Base-by-base conservation (phyloP, 2,329 filamentous ascomycete species). In the Penicillium sp. region DNA sequence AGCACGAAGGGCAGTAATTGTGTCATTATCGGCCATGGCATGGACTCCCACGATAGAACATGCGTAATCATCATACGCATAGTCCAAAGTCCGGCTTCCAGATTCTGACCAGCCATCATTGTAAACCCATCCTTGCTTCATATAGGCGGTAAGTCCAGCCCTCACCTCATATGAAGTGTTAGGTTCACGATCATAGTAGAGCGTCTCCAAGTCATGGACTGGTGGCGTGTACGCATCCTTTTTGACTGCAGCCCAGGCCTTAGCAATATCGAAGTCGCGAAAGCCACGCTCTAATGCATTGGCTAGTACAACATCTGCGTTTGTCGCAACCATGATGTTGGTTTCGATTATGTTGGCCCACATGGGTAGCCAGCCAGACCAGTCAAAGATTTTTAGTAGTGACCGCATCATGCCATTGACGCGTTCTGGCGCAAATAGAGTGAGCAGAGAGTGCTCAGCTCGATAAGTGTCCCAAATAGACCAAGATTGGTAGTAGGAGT, bases 401-500 rank as follows among this genome's bases (percentile, higher is more conserved):
- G 75, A 73, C 7, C 78, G 70, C 75, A 81, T 80, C 78, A 81
- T 80, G 33, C 72, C 68, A 48, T 80, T 77, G 16, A 80, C 76
- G 19, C 76, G 70, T 51, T 80, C 78, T 0, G 79, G 79, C 0
- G 78, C 78, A 48, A 81, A 79, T 0, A 81, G 56, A 0, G 79
- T 77, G 0, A 81, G 62, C 0, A 81, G 66, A 0, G 77, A 78
- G 55, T 81, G 78, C 53, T 80, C 78, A 1, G 78, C 79, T 4
- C 79, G 70, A 59, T 79, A 81, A 0, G 79, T 81, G 52, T 81
- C 79, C 79, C 79, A 81, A 49, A 81, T 80, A 1, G 77, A 80
- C 79, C 79, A 81, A 0, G 77, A 80, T 58, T 81, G 79, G 57
- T 80, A 80, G 61, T 81, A 81, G 0, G 76, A 79, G 45, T 81